A percentile compares a stretch with the other conserved stretches of the same genome.
These are phyloP conservation scores for Trichoderma sp. DNA, from an alignment of 2,329 filamentous ascomycete species.

Conservation along the genomic window DNA sequence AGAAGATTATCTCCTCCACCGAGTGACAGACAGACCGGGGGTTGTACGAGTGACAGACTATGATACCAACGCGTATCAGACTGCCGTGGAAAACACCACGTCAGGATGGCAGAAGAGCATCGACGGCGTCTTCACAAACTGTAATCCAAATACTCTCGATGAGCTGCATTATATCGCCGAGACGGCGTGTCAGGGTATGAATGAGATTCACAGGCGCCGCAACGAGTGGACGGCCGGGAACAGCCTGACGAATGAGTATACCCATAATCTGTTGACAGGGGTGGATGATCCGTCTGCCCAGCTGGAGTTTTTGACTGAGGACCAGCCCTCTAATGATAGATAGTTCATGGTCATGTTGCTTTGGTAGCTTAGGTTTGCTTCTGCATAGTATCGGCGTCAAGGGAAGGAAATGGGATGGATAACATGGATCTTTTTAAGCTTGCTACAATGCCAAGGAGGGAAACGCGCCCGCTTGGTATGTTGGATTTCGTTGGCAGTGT, in stretches of 20 bases:
- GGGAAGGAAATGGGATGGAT: not conserved
- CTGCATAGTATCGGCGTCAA: not conserved
- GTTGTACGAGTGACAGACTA: conserved; percentile 34
- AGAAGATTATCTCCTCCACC: conserved; percentile 28
- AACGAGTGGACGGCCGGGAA: conserved; percentile 32
- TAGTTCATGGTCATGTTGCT: not conserved
- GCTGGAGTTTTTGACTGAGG: conserved; percentile 8
- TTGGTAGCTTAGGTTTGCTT: not conserved
- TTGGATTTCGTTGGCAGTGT: not conserved
- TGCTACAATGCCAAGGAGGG: not conserved
- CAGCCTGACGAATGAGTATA: conserved; percentile 33
- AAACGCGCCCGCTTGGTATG: not conserved
- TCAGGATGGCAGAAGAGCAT: conserved; percentile 44
- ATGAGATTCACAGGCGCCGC: conserved; percentile 39
- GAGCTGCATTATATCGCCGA: conserved; percentile 46
- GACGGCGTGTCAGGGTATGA: conserved; percentile 44
- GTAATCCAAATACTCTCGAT: conserved; percentile 43
- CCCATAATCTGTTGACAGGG: conserved; percentile 29
- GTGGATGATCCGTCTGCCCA: conserved; percentile 19
- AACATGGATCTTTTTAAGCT: not conserved
- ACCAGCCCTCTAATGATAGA: not conserved
- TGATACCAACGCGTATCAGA: conserved; percentile 38
- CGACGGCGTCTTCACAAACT: conserved; percentile 45
- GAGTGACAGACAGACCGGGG: conserved; percentile 29
- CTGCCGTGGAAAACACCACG: conserved; percentile 40